A percentile compares a stretch with the other conserved stretches of the same genome.
phyloP scores from a whole-genome alignment of 2,329 filamentous ascomycete genomes.

The Grosmannia huntii region DNA sequence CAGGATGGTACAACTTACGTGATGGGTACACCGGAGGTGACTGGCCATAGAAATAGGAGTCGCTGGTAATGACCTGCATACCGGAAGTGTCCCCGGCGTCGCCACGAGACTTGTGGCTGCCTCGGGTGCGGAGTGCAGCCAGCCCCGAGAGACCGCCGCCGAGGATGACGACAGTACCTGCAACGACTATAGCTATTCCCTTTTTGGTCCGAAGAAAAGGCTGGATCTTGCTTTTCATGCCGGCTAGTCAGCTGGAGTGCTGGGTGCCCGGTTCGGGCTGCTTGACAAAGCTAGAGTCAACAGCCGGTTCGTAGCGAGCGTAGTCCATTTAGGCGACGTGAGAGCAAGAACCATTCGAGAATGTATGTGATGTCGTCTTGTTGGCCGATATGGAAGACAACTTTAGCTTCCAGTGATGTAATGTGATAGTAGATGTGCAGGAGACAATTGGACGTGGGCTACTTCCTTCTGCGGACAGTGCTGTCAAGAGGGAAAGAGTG shows the following conservation, averaged over 20 bases:
- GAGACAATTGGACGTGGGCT: no score
- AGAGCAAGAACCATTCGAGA: not conserved
- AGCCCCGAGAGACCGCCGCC: slow-evolving; percentile 23
- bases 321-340: not conserved
- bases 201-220: slow-evolving; percentile 19
- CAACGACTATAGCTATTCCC: slow-evolving; percentile 16
- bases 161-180: slow-evolving; percentile 19
- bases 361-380: no score
- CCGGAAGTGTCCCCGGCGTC: not conserved
- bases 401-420: no score
- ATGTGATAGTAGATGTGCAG: no score
- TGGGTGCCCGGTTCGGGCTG: not conserved
- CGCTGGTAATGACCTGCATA: slow-evolving; percentile 21
- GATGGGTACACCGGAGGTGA: slow-evolving; percentile 39
- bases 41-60: slow-evolving; percentile 35
- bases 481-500: not conserved
- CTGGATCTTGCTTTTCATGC: slow-evolving; percentile 12
- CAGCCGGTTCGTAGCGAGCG: not conserved
- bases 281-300: not conserved
- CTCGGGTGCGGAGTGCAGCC: slow-evolving; percentile 17
- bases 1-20: slow-evolving; percentile 23
- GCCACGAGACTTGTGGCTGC: not conserved
- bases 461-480: no score
- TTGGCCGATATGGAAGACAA: no score
- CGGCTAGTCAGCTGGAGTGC: slow-evolving; percentile 16